Evolutionary conservation across 495 filamentous ascomycete species (phyloP).

Genomic region (Lepidopterella palustris): DNA sequence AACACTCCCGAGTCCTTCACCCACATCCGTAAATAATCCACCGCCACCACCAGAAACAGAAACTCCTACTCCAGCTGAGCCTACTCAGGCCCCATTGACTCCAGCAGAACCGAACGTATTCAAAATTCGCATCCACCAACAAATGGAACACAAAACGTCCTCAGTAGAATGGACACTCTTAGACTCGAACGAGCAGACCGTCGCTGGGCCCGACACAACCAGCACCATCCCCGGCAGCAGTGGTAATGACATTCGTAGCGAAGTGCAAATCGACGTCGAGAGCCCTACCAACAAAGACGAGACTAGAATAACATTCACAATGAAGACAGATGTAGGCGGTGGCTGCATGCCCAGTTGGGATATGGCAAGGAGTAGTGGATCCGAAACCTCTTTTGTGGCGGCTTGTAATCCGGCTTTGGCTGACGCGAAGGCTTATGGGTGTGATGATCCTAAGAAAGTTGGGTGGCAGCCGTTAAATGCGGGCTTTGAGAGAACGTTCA

Average conservation of each 20-base stretch:
- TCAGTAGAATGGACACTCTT: not conserved
- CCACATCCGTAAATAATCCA: not conserved
- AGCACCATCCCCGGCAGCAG: not conserved
- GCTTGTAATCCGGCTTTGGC: not conserved
- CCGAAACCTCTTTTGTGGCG: not conserved
- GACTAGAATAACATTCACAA: not conserved
- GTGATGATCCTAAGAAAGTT: not conserved
- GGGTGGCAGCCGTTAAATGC: not conserved
- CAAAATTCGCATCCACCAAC: not conserved
- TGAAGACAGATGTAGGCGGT: not conserved
- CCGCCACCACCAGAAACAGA: not conserved
- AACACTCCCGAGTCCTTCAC: not conserved
- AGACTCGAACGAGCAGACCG: not conserved
- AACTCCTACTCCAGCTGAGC: not conserved
- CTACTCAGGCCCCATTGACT: not conserved
- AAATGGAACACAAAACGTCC: not conserved
- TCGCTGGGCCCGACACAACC: not conserved
- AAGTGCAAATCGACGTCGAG: not conserved
- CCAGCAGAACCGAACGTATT: not conserved
- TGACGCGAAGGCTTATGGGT: not conserved
- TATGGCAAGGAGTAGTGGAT: not conserved
- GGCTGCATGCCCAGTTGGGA: not conserved
- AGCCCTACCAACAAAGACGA: not conserved
- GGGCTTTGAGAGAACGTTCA: not conserved
- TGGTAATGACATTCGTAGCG: not conserved